Evolutionary conservation across 495 filamentous ascomycete species (phyloP).

Genomic region (Trichoderma gamsii): DNA sequence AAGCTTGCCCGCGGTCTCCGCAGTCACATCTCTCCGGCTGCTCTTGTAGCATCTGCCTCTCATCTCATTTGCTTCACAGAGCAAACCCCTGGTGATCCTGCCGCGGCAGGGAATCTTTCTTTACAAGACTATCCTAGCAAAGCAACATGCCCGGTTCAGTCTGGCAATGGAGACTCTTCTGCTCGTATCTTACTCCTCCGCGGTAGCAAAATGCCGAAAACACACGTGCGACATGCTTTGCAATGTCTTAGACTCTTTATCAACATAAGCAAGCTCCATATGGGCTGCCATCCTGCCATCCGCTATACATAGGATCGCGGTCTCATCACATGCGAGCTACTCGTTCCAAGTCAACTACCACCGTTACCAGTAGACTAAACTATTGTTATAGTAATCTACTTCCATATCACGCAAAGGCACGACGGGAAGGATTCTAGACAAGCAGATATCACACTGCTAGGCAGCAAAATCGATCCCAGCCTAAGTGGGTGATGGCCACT

Average conservation of each 20-base stretch:
- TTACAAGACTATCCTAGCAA: not conserved
- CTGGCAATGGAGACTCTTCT: not conserved
- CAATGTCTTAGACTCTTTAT: not conserved
- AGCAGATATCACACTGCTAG: not conserved
- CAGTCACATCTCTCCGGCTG: not conserved
- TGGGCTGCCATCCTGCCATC: not conserved
- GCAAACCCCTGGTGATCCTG: not conserved
- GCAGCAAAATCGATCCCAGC: not conserved
- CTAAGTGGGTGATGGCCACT: not conserved
- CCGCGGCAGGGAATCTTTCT: not conserved
- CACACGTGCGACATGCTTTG: conserved; percentile 1
- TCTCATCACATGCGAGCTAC: not conserved
- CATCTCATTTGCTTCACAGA: not conserved
- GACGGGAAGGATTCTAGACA: not conserved
- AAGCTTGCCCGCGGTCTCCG: not conserved
- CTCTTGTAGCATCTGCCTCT: not conserved
- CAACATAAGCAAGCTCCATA: too few relatives aligned
- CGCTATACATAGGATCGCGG: not conserved
- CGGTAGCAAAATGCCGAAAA: not conserved
- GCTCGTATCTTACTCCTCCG: not conserved
- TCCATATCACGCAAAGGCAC: not conserved
- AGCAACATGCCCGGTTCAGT: not conserved
- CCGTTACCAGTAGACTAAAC: not conserved
- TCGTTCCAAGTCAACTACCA: not conserved
- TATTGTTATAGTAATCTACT: not conserved